Evolutionary conservation across 768 basidiomycete species (phyloP), one percentile per base, ranked within the genome.

Genomic region (Leccinum sublutescens): DNA sequence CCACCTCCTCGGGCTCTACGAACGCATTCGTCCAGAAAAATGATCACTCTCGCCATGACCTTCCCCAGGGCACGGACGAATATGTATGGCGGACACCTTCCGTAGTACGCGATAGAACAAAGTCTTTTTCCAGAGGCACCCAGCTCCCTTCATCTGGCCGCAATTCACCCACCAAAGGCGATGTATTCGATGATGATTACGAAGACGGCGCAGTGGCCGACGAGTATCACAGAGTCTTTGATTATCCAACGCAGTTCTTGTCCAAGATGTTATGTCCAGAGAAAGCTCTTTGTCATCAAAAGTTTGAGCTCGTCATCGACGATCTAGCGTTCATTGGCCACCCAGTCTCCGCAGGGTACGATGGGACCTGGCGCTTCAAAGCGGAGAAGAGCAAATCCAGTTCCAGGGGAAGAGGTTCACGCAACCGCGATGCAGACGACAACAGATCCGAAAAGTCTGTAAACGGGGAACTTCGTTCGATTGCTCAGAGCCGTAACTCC

Each of bases 261-360:
- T 91, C 92, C 25, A 82, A 82, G 48, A 76, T 96, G 63, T 79
- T 98, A 3, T 90, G 89, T 59, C 95, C 96, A 1, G 81, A 86
- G 49, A 75, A 78, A 31, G 80, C 86, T 14, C 85, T 95, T 72
- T 97, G 94, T 66, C 93, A 99, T 73, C 91, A 93, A 72, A 93
- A 93, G 68, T 98, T 97, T 69, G 94, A 96, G 71, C 82, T 99
- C 31, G 75, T 92, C 43, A 88, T 97, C 25, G 95, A 98, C 69
- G 88, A 95, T 66, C 80, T 98, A 25, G 91, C 86, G 5, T 98
- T 98, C 71, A 81, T 98, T 48, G 97, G 97, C 0, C 95, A 98
- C 71, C 97, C 96, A 2, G 94, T 98, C 2, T 91, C 89, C 68
- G 84, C 83, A 11, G 88, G 91, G 54, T 67, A 77, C 29, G 86